Base-by-base conservation (phyloP, 2,329 filamentous ascomycete genomes). In the Colletotrichum navitas region DNA sequence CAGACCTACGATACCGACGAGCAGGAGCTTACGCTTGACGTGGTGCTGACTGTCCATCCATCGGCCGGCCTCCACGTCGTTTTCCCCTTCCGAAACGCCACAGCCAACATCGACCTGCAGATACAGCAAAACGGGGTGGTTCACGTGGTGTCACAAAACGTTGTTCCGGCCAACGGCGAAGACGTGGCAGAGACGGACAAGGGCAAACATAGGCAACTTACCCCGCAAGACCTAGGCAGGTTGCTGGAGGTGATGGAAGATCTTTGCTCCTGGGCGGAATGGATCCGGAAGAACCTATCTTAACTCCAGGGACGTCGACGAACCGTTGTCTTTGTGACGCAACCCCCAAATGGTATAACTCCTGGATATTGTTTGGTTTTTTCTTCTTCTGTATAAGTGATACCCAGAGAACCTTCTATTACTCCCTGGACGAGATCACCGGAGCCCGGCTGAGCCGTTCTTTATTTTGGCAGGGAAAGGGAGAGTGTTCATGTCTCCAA, bases 71-170 rank as follows among this genome's bases (percentile, higher is more conserved):
- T 90, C 21, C 83, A 86, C 64, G 81, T 90, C 8, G 83, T 86
- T 11, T 90, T 90, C 73, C 87, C 88, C 1, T 87, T 89, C 76
- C 79, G 79, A 45, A 73, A 79, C 21, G 79, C 77, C 43, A 87
- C 85, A 2, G 87, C 86, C 6, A 86, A 86, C 70, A 80, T 92
- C 32, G 85, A 85, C 34, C 76, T 93, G 16, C 88, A 89, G 75
- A 86, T 93, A 24, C 83, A 87, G 26, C 83, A 86, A 45, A 90
- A 91, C 67, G 91, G 87, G 5, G 83, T 87, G 18, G 84, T 93
- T 5, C 83, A 87, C 24, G 83, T 93, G 45, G 80, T 85, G 3
- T 85, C 88, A 32, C 88, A 92, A 75, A 91, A 92, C 73, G 76
- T 89, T 5, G 76, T 88, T 55, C 66, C 72, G 5, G 74, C 75